Base-by-base conservation (phyloP, 2,329 filamentous ascomycete genomes). In the Diaporthe citriasiana region DNA sequence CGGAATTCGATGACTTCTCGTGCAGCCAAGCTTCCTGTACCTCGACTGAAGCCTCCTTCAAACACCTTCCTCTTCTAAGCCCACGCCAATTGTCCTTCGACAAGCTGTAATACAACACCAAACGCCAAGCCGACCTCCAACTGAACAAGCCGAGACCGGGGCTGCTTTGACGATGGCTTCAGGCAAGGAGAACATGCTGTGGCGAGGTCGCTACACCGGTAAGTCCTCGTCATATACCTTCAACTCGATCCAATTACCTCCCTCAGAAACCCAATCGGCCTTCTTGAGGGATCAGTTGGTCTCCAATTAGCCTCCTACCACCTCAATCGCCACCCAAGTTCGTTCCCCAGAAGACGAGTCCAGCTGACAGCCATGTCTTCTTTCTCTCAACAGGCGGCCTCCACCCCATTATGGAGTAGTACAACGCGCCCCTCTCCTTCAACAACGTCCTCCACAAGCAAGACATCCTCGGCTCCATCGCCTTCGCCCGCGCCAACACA, bases 381-480 rank as follows among this genome's bases (percentile, higher is more conserved):
- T 12, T 13, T 15, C 10, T 1, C 60, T 12, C 6, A 50, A 33
- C 63, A 66, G 63, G 45, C 33, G 63, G 90, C 78, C 90, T 96
- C 78, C 94, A 97, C 84, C 94, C 94, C 71, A 89, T 97, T 70
- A 97, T 97, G 94, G 89, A 92, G 75, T 88, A 93, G 77, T 97
- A 96, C 87, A 97, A 97, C 82, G 92, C 92, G 79, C 93, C 90
- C 71, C 93, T 97, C 78, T 91, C 90, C 81, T 95, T 93, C 83
- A 95, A 97, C 83, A 91, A 92, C 77, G 87, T 88, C 70, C 92
- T 97, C 79, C 94, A 94, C 85, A 91, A 91, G 75, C 90, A 97
- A 82, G 94, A 97, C 79, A 95, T 97, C 78, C 88, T 89, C 15
- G 95, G 94, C 77, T 92, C 89, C 74, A 93, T 97, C 77, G 94